These are phyloP conservation scores for Phylloporus rhodoxanthus DNA, from an alignment of 768 basidiomycete species.

Conservation along the genomic window DNA sequence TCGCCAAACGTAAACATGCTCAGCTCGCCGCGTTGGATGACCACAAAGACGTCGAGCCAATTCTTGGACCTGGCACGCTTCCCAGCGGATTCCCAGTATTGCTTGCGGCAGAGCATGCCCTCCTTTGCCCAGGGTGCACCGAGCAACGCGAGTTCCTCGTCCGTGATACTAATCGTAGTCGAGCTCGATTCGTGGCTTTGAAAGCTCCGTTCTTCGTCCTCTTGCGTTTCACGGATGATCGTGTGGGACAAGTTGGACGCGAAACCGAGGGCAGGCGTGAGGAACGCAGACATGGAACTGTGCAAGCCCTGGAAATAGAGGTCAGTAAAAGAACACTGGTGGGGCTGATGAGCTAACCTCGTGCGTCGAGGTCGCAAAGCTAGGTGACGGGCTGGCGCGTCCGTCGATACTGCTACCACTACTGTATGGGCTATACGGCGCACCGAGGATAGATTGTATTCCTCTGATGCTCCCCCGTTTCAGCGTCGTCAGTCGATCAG, in stretches of 20 bases:
- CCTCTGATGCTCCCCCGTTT: slow-evolving; percentile 93
- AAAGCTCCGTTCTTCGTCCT: slow-evolving; percentile 72
- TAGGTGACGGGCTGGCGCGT: slow-evolving; percentile 89
- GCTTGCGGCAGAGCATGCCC: slow-evolving; percentile 90
- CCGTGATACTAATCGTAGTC: slow-evolving; percentile 80
- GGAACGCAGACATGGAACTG: slow-evolving; percentile 61
- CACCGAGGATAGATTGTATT: slow-evolving; percentile 68
- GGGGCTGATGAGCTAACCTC: slow-evolving; percentile 44
- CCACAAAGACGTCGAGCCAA: slow-evolving; percentile 95
- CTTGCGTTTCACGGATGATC: slow-evolving; percentile 91
- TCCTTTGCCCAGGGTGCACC: slow-evolving; percentile 99
- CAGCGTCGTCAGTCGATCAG: slow-evolving; percentile 67
- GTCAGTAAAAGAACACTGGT: slow-evolving; percentile 6
- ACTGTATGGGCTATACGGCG: slow-evolving; percentile 76
- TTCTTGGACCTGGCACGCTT: slow-evolving; percentile 83
- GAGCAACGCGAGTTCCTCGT: slow-evolving; percentile 91
- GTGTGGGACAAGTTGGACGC: slow-evolving; percentile 94
- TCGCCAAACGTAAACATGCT: slow-evolving; percentile 96
- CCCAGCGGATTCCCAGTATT: slow-evolving; percentile 83
- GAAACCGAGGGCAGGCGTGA: slow-evolving; percentile 88
- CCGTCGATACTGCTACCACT: slow-evolving; percentile 82
- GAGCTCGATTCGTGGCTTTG: slow-evolving; percentile 59
- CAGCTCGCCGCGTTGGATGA: slow-evolving; percentile 90
- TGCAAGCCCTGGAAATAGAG: slow-evolving; percentile 43
- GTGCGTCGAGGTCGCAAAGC: slow-evolving; percentile 83